Evolutionary conservation across 192 early-diverging fungal species (phyloP), one percentile per base, ranked within the genome.

Genomic region (Borealophlyctis nickersoniae): DNA sequence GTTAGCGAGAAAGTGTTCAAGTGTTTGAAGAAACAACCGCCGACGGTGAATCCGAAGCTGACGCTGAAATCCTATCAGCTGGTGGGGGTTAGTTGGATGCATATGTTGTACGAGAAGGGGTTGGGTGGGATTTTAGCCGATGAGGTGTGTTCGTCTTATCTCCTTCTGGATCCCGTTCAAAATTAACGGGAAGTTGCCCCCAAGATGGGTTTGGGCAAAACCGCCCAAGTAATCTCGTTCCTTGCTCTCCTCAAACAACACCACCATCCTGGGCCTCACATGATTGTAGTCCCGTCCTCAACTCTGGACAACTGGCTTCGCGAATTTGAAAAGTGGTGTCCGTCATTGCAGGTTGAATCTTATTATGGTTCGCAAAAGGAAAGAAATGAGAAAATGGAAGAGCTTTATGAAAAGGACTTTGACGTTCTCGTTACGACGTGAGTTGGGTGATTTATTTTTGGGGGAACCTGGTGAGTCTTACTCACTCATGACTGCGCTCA

Each of bases 201-300:
- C 81, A 86, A 86, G 80, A 95, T 96, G 92, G 92, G 93, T 28
- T 84, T 96, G 23, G 93, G 93, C 23, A 96, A 96, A 73, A 96
- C 92, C 16, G 90, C 90, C 23, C 92, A 96, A 55, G 89, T 94
- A 5, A 94, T 96, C 67, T 70, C 84, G 28, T 94, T 93, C 60
- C 52, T 96, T 31, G 88, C 73, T 4, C 70, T 78, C 7, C 63
- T 91, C 2, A 69, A 70, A 23, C 76, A 77, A 29, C 75, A 69
- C 36, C 73, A 82, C 2, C 58, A 78, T 0, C 56, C 70, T 0
- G 86, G 88, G 0, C 90, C 91, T 3, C 88, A 88, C 67, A 60
- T 96, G 29, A 77, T 96, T 13, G 77, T 96, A 39, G 91, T 92
- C 2, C 94, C 94, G 26, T 77, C 94, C 4, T 94, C 94, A 19